Base-by-base conservation (phyloP, 331 rosid species). In the Malus hybrid region DNA sequence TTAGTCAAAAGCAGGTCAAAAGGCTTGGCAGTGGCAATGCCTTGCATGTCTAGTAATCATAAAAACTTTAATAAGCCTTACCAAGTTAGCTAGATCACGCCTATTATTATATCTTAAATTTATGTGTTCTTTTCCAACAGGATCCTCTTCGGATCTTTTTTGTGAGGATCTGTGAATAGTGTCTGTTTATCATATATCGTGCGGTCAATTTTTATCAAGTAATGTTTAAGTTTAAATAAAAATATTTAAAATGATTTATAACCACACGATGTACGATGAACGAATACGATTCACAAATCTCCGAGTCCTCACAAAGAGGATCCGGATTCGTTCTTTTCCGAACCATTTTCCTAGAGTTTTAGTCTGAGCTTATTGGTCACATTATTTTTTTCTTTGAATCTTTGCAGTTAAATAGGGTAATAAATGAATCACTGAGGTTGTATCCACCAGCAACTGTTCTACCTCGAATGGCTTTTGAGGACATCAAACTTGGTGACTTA, bases 391-490 rank as follows among this genome's bases (percentile, higher is more conserved):
- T 6, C 1, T 50, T 16, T 50, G 16, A 15, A 18, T 48, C 68
- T 70, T 71, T 83, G 75, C 85, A 95, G 99, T 70, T 95, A 68
- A 89, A 87, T 39, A 92, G 85, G 99, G 97, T 95, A 20, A 95
- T 95, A 36, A 95, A 95, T 26, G 99, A 95, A 62, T 86, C 99
- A 32, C 56, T 95, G 62, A 86, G 99, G 82, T 79, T 95, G 1
- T 95, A 95, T 58, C 99, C 99, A 26, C 99, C 99, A 1, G 99
- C 96, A 29, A 89, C 88, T 1, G 95, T 95, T 52, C 92, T 95
- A 1, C 99, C 99, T 7, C 81, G 99, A 80, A 95, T 92, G 97
- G 97, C 87, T 10, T 95, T 95, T 74, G 96, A 95, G 75, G 99
- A 95, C 74, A 89, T 92, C 46, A 75, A 86, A 66, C 74, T 95